Evolutionary conservation across 257 asterid species (phyloP).

Genomic region (Solanum phureja): DNA sequence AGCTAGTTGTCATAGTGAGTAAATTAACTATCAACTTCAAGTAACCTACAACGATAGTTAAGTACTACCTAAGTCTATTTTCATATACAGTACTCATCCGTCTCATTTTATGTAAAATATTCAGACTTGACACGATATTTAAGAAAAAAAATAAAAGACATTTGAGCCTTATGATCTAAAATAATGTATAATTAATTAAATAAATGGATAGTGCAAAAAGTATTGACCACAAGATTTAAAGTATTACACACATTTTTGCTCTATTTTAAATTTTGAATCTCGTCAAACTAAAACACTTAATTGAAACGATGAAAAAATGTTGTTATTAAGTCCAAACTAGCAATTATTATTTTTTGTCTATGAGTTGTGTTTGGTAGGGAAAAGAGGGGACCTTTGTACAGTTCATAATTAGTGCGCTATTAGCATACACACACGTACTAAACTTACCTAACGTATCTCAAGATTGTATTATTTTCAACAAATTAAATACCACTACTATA

Average conservation of each 20-base stretch:
- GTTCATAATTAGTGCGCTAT: conserved; percentile 1
- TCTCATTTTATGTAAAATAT: no score
- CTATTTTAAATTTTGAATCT: not conserved
- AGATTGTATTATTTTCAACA: not conserved
- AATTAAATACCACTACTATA: not conserved
- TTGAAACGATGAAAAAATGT: not conserved
- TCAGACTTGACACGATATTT: no score
- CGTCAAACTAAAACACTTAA: no score
- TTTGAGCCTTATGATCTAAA: no score
- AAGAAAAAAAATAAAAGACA: fast-evolving
- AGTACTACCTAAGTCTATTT: not conserved
- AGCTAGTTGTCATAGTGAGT: not conserved
- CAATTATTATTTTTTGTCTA: not conserved
- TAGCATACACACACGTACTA: not conserved
- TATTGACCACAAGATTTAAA: no score
- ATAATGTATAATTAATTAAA: not conserved
- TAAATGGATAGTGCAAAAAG: not conserved
- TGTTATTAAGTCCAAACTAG: not conserved
- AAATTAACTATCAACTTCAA: not conserved
- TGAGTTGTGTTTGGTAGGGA: not conserved
- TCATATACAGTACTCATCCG: not conserved
- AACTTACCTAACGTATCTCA: not conserved
- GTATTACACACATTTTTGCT: no score
- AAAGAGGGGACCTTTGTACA: not conserved
- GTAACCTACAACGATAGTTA: not conserved